Conservation (phyloP, 2,329 filamentous ascomycete genomes). For the Mycosphaerella arachidis region DNA sequence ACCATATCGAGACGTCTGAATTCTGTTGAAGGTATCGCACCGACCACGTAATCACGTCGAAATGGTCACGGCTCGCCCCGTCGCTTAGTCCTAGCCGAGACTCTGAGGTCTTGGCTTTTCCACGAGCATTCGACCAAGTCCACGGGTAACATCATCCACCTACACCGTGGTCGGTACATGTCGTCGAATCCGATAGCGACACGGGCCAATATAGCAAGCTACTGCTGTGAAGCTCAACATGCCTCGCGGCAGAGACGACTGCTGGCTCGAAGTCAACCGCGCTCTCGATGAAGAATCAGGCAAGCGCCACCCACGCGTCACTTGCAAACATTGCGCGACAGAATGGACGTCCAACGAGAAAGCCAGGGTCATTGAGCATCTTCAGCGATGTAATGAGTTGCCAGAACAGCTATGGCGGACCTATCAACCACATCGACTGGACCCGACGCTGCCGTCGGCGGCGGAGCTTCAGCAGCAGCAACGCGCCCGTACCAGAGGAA, state of each 20-base stretch:
- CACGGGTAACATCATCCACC: neutral
- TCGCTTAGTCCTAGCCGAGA: neutral
- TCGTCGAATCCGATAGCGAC: neutral
- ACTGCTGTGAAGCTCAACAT: constrained; percentile 6
- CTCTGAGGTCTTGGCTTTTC: neutral
- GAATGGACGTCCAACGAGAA: constrained; percentile 26
- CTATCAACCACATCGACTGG: constrained; percentile 23
- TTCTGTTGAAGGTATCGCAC: too few species aligned
- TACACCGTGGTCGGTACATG: constrained; percentile 2
- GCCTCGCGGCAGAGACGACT: constrained; percentile 25
- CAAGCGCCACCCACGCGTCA: constrained; percentile 25
- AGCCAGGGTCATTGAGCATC: constrained; percentile 22
- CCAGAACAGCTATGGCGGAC: constrained; percentile 23
- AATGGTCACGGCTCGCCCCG: too few species aligned
- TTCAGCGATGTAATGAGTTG: constrained; percentile 22
- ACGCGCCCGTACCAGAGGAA: constrained; percentile 21
- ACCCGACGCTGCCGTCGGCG: constrained; percentile 21
- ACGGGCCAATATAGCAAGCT: neutral
- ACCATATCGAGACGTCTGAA: too few species aligned
- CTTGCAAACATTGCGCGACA: constrained; percentile 23
- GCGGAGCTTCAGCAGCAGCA: constrained; percentile 23
- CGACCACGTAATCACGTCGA: too few species aligned
- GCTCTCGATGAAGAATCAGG: constrained; percentile 23
- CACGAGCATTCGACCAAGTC: neutral
- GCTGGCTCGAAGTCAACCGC: constrained; percentile 23